Evolutionary conservation across 2,329 filamentous ascomycete genomes (phyloP), one percentile per base, ranked within the genome.

Genomic region (Rhynchosporium graminicola): DNA sequence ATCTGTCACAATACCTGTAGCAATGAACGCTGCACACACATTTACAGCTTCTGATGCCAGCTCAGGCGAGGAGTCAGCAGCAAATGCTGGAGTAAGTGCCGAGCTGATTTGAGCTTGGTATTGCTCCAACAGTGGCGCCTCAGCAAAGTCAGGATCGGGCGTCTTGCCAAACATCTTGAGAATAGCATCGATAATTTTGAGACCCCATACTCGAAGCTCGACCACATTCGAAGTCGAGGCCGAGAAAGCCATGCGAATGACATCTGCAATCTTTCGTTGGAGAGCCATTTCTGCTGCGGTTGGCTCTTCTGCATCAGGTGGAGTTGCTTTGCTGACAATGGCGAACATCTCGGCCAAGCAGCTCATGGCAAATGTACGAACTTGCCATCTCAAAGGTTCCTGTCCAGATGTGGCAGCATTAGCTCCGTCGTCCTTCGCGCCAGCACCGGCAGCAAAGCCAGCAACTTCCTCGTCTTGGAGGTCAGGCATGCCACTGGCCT

Each of bases 91-190:
- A 0, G 96, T 99, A 65, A 99, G 81, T 0, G 95, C 95, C 20
- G 95, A 98, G 71, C 93, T 93, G 73, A 99, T 99, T 74, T 99
- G 95, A 4, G 95, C 95, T 76, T 99, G 96, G 72, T 99, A 99
- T 76, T 99, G 95, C 75, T 99, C 96, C 3, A 99, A 83, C 15
- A 99, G 82, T 77, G 96, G 96, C 0, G 91, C 95, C 76, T 99
- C 95, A n/a, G 94, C 86, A 73, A 99, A 99, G 74, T 99, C 95
- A 0, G 95, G 96, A 76, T 99, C 95, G 1, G 94, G 91, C 1
- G 91, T 92, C 73, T 92, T 94, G 59, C 95, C 95, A 78, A 99
- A 99, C 81, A 97, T 92, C 80, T 93, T 96, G 57, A 99, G 80
- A 9, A 98, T 87, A 62, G 93, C 91, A 64, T 96, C 93, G 60